Conservation (phyloP, 2,329 filamentous ascomycete genomes). For the Phialophora macrospora region DNA sequence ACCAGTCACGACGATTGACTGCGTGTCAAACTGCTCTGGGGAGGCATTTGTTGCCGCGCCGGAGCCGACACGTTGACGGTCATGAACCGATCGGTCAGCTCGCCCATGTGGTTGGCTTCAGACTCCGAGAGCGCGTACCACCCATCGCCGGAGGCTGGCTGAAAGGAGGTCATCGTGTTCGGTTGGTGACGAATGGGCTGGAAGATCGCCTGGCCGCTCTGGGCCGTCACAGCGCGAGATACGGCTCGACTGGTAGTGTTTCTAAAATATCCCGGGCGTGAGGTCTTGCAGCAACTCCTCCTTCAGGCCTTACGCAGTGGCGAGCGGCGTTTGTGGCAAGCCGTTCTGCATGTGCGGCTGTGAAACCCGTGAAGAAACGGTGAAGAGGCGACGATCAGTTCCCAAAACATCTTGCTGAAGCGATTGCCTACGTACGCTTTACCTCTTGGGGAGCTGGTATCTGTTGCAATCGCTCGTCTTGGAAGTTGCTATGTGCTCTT, state of each 20-base stretch:
- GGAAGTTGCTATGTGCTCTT: conserved; percentile 9
- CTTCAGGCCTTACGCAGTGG: too few relatives aligned
- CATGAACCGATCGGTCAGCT: not conserved
- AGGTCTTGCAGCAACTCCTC: not conserved
- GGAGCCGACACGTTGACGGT: not conserved
- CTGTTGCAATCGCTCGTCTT: not conserved
- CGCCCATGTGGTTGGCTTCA: conserved; percentile 4
- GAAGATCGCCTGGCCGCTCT: not conserved
- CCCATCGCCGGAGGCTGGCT: not conserved
- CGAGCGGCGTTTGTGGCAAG: not conserved
- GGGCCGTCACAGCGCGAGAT: conserved; percentile 1
- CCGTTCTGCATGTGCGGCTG: not conserved
- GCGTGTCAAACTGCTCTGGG: not conserved
- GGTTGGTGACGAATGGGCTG: not conserved
- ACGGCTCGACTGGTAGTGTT: not conserved
- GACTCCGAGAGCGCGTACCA: not conserved
- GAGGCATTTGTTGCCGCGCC: not conserved
- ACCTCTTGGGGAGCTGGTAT: conserved; percentile 2
- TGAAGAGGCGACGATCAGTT: conserved; percentile 1
- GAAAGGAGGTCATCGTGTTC: conserved; percentile 1
- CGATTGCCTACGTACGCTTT: not conserved
- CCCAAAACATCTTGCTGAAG: not conserved
- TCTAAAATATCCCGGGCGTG: not conserved
- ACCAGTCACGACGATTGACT: not conserved
- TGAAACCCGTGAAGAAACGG: not conserved